Evolutionary conservation across 2,329 filamentous ascomycete species (phyloP), one percentile per base, ranked within the genome.

Genomic region (Penicillium hesseltinei): DNA sequence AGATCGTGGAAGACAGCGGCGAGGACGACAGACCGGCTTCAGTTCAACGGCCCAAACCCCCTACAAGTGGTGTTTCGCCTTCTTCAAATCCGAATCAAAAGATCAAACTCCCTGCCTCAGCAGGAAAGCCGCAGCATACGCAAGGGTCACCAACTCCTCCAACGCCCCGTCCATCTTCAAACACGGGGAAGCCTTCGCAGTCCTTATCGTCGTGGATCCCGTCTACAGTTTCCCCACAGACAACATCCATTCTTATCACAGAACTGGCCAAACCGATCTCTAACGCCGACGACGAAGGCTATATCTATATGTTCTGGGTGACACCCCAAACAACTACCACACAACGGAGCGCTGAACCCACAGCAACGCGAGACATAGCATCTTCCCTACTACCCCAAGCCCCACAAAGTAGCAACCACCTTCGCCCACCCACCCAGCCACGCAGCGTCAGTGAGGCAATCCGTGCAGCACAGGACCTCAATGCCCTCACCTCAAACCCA

Each of bases 251-350:
- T 5, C 81, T 97, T 4, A 82, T 93, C 58, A 80, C 88, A 2
- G 92, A 97, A 73, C 81, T 97, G 10, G 84, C 75, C 71, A 94
- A 83, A 79, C 91, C 81, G 1, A 84, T 92, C 45, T 92, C 91
- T 0, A 79, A 84, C 23, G 78, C 82, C 53, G 90, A 94, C 63
- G 90, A 95, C 65, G 80, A 88, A 13, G 94, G 94, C 38, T 99
- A 94, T 77, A 97, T 99, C 65, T 99, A 99, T 81, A 96, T 99
- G 75, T 99, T 97, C 81, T 97, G 93, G 92, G 82, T 97, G 23
- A 97, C 91, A 0, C 87, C 91, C 33, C 80, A 83, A 36, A 82
- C 81, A 2, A 76, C 84, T 4, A 48, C 54, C 21, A 51, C 56
- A 25, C 9, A 21, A 15, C 53, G 53, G 23, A 46, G 59, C 17